Percentiles rank a stretch among this genome's conserved stretches.
Evolutionary conservation across 139 green algal species (phyloP).

Genomic region (Closterium sp.): DNA sequence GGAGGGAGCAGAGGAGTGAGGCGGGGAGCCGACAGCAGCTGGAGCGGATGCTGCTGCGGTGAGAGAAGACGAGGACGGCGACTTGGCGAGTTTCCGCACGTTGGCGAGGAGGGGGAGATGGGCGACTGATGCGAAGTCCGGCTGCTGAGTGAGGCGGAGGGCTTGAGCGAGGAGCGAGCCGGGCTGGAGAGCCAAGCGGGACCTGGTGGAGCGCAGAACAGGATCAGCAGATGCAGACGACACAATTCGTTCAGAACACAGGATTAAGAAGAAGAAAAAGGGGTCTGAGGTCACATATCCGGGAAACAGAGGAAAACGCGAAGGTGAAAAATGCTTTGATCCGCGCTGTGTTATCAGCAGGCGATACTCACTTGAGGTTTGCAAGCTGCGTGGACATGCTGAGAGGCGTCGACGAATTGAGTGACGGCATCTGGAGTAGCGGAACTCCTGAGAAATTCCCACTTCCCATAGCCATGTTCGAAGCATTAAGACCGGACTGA

Average conservation of each 20-base stretch:
- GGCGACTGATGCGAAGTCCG: background rate
- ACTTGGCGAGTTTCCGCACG: background rate
- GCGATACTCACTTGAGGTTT: background rate
- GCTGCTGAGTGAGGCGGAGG: background rate
- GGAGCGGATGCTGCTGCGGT: background rate
- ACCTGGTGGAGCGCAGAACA: background rate
- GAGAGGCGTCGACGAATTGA: background rate
- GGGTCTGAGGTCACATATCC: background rate
- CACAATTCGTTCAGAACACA: background rate
- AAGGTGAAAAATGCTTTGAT: too few species aligned
- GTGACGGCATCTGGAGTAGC: background rate
- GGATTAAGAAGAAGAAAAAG: background rate
- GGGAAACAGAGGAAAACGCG: too few species aligned
- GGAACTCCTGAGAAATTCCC: background rate
- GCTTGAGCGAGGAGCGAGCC: background rate
- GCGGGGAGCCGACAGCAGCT: background rate
- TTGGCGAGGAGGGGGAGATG: background rate
- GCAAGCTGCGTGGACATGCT: background rate
- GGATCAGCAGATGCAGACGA: background rate
- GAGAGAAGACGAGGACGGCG: background rate
- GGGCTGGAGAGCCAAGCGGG: background rate
- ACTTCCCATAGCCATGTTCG: background rate
- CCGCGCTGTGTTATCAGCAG: background rate
- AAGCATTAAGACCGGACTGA: background rate
- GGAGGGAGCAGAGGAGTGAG: background rate